A percentile compares a stretch with the other conserved stretches of the same genome.
These are phyloP conservation scores for Monosporascus sp. DNA, from an alignment of 2,329 filamentous ascomycete genomes.

Conservation along the genomic window DNA sequence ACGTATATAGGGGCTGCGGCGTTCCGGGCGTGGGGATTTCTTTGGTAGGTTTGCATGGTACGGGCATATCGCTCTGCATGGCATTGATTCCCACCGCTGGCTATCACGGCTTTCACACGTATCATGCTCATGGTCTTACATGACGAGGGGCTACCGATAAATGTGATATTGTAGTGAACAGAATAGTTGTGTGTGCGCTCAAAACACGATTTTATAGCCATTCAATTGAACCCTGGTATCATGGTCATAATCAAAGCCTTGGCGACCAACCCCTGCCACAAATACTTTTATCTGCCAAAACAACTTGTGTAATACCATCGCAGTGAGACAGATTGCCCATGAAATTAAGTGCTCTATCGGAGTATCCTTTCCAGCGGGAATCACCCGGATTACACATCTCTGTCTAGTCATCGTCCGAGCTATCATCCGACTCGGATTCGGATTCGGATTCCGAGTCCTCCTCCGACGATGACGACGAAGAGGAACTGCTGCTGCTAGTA, in stretches of 20 bases:
- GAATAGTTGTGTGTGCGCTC: no score
- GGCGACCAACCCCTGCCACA: no score
- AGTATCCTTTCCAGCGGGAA: background rate
- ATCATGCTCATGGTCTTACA: background rate
- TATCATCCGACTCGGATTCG: slow-evolving; percentile 25
- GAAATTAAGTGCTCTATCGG: background rate
- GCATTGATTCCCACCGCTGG: background rate
- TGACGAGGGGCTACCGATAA: background rate
- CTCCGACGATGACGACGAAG: slow-evolving; percentile 1
- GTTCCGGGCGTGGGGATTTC: background rate
- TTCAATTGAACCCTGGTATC: background rate
- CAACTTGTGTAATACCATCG: background rate
- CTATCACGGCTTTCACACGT: background rate
- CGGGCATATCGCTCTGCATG: background rate
- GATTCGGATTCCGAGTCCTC: slow-evolving; percentile 29
- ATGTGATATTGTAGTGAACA: no score
- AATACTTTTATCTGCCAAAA: no score
- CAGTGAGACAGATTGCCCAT: background rate
- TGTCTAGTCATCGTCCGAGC: slow-evolving; percentile 24
- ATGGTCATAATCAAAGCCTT: no score
- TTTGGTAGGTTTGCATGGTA: background rate
- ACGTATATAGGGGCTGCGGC: background rate
- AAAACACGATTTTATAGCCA: background rate
- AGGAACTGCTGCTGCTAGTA: slow-evolving; percentile 22
- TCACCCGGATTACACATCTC: no score